Evolutionary conservation across 2,329 filamentous ascomycete species (phyloP).

Genomic region (Bisporella sp.): DNA sequence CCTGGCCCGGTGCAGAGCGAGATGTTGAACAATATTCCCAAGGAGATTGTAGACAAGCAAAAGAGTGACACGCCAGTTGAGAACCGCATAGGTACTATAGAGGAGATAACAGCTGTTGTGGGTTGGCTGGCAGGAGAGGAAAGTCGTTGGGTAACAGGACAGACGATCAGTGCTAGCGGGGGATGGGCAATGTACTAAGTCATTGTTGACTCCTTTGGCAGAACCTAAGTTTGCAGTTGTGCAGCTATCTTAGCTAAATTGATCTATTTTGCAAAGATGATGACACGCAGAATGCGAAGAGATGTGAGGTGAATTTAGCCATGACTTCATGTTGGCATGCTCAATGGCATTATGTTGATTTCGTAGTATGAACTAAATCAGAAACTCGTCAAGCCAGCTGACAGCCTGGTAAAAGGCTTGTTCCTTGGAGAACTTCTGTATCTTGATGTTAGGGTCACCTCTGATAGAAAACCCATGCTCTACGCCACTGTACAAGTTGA

Average conservation of each 20-base stretch:
- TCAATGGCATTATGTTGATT: not conserved
- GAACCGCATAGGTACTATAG: constrained; percentile 2
- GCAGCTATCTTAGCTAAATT: not conserved
- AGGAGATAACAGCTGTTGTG: constrained; percentile 4
- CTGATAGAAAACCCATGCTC: constrained; percentile 71
- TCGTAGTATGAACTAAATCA: constrained; percentile 29
- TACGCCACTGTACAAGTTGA: constrained; percentile 66
- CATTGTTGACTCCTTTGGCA: not conserved
- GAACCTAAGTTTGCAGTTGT: not conserved
- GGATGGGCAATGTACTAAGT: constrained; percentile 1
- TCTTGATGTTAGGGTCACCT: constrained; percentile 47
- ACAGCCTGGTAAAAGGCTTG: constrained; percentile 74
- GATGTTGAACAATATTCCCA: not conserved
- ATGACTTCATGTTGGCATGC: not conserved
- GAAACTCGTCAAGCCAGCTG: constrained; percentile 64
- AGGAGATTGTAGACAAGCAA: not conserved
- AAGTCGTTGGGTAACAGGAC: constrained; percentile 6
- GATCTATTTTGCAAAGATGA: too few relatives aligned
- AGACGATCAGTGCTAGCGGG: constrained; percentile 3
- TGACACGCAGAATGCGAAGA: too few relatives aligned
- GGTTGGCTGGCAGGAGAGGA: constrained; percentile 1
- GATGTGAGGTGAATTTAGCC: not conserved
- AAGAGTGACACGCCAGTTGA: not conserved
- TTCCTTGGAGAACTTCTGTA: constrained; percentile 67
- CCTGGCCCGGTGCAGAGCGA: constrained; percentile 4